phyloP scores from a whole-genome alignment of 176 grass and related monocot species.

The Phyllostachys edulis region DNA sequence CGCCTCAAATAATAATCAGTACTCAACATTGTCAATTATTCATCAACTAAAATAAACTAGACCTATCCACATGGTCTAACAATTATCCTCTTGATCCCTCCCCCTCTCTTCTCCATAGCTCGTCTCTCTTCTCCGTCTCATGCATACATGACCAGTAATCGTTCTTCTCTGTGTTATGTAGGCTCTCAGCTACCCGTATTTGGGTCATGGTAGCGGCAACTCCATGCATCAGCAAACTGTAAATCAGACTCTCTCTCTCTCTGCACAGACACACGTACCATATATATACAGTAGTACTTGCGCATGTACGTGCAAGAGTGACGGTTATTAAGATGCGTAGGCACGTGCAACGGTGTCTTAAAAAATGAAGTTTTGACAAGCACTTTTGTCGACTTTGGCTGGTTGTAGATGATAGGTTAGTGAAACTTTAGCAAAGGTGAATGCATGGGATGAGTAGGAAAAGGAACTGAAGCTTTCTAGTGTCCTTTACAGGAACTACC shows the following conservation, averaged over 20 bases:
- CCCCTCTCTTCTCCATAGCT: not conserved
- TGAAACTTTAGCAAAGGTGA: constrained; percentile 21
- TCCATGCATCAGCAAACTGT: constrained; percentile 41
- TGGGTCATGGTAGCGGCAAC: constrained; percentile 40
- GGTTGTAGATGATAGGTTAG: not conserved
- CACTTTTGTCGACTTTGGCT: constrained; percentile 17
- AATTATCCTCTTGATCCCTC: not conserved
- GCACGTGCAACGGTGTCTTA: constrained; percentile 11
- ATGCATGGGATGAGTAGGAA: not conserved
- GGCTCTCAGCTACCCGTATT: constrained; percentile 80
- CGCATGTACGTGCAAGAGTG: constrained; percentile 6
- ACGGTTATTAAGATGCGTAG: not conserved
- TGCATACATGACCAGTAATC: not conserved
- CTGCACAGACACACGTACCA: not conserved
- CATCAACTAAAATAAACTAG: too few species aligned
- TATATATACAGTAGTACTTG: not conserved
- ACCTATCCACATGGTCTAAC: too few species aligned
- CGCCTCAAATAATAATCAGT: too few species aligned
- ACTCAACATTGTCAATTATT: too few species aligned
- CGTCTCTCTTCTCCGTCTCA: not conserved
- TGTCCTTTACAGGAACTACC: not conserved
- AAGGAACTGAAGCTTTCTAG: not conserved
- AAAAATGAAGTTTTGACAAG: not conserved
- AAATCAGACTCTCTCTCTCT: not conserved
- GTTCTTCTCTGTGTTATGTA: constrained; percentile 32